Evolutionary conservation across 1,284 basidiomycete genomes (phyloP).

Genomic region (Pseudozyma sp.): DNA sequence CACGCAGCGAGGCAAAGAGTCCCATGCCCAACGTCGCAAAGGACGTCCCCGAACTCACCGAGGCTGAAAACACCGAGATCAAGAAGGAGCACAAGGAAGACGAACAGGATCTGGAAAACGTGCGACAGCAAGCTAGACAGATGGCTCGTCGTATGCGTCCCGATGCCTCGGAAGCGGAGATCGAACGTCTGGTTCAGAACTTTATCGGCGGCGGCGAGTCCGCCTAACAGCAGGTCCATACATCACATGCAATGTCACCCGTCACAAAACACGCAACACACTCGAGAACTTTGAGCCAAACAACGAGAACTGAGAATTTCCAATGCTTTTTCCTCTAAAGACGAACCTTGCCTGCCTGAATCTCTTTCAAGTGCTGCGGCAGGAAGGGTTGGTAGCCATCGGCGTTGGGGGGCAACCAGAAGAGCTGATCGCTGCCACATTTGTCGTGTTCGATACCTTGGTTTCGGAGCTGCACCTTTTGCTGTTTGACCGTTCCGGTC

Average conservation of each 20-base stretch:
- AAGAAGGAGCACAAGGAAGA: conserved; percentile 24
- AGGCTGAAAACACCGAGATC: neutral
- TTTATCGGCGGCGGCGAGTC: conserved; percentile 27
- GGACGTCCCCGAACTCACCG: neutral
- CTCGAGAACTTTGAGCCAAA: neutral
- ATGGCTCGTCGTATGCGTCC: conserved; percentile 54
- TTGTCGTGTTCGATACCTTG: conserved; percentile 67
- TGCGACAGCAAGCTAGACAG: conserved; percentile 31
- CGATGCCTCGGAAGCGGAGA: conserved; percentile 50
- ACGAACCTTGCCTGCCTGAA: conserved; percentile 56
- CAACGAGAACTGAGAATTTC: neutral
- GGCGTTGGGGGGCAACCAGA: conserved; percentile 58
- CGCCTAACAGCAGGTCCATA: neutral
- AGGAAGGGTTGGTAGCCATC: conserved; percentile 57
- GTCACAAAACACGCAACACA: no score
- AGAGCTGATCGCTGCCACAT: conserved; percentile 50
- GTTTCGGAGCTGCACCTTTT: conserved; percentile 65
- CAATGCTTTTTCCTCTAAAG: conserved; percentile 26
- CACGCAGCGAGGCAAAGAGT: conserved; percentile 1
- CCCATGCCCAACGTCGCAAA: neutral
- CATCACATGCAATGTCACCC: no score
- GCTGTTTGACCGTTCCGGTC: conserved; percentile 67
- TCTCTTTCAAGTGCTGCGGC: conserved; percentile 44
- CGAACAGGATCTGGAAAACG: conserved; percentile 24
- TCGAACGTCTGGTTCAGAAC: conserved; percentile 48